phyloP scores from a whole-genome alignment of 306 rosid species.

The Quercus berberidifolia region DNA sequence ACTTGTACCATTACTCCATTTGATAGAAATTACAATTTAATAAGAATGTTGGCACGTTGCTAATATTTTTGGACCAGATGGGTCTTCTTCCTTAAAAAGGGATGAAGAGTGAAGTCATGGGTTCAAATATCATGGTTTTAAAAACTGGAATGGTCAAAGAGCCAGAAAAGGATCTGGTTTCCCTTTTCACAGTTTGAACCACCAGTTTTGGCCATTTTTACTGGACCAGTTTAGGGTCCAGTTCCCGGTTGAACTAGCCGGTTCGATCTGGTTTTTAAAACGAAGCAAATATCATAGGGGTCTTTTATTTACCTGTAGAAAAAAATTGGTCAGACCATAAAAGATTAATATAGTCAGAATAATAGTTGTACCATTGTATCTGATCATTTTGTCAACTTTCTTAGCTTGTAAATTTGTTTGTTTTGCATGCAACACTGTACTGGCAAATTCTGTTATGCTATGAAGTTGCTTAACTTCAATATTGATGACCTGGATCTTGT shows the following conservation, averaged over 20 bases:
- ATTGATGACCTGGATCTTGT: not conserved
- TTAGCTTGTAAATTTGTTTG: not conserved
- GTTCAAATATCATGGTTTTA: not conserved
- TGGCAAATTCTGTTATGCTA: not conserved
- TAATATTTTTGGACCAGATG: not conserved
- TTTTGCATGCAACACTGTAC: not conserved
- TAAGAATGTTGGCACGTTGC: not conserved
- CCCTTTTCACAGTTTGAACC: too few relatives aligned
- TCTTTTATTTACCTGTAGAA: not conserved
- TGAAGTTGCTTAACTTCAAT: not conserved
- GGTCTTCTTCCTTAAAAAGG: not conserved
- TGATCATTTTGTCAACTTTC: not conserved
- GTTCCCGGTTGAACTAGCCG: too few relatives aligned
- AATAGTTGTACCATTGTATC: not conserved
- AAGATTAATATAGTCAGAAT: not conserved
- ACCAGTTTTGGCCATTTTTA: too few relatives aligned
- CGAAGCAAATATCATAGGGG: not conserved
- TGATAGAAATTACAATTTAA: not conserved
- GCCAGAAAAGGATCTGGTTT: too few relatives aligned
- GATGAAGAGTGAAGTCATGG: not conserved
- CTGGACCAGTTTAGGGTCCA: too few relatives aligned
- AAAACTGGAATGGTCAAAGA: too few relatives aligned
- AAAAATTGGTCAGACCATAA: not conserved
- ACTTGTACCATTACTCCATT: not conserved
- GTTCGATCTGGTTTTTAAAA: too few relatives aligned